These are phyloP conservation scores for Cercis canadensis DNA, from an alignment of 306 rosid species.

Conservation along the genomic window DNA sequence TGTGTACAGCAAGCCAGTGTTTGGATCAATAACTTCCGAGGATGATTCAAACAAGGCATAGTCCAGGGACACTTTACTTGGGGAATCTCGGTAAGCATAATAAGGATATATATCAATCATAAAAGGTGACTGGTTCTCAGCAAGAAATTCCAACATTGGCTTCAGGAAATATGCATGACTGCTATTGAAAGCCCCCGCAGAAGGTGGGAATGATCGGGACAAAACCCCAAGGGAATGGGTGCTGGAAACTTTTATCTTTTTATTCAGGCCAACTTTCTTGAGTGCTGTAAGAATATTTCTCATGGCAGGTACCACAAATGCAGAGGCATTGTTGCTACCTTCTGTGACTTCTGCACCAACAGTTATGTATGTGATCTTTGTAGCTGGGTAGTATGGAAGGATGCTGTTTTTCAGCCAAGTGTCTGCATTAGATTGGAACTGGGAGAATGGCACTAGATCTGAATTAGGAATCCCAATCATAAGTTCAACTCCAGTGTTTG, in stretches of 20 bases:
- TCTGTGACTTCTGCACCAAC: constrained; percentile 97
- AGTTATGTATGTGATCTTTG: constrained; percentile 89
- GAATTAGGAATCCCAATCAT: constrained; percentile 88
- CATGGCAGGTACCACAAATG: constrained; percentile 89
- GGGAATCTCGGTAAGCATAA: constrained; percentile 92
- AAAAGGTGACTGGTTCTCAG: constrained; percentile 91
- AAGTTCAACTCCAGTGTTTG: constrained; percentile 86
- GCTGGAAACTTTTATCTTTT: constrained; percentile 84
- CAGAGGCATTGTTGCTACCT: constrained; percentile 64
- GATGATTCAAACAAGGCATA: constrained; percentile 90
- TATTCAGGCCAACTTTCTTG: constrained; percentile 75
- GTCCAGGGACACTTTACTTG: constrained; percentile 72
- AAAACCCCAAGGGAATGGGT: constrained; percentile 97
- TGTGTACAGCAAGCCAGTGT: constrained; percentile 90
- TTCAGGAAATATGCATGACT: constrained; percentile 84
- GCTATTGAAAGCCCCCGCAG: constrained; percentile 96
- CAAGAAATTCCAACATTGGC: constrained; percentile 94
- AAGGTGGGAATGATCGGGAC: constrained; percentile 96
- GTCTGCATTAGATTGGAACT: constrained; percentile 92
- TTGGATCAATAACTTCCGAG: constrained; percentile 94
- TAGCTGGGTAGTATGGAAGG: constrained; percentile 86
- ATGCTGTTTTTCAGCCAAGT: constrained; percentile 87
- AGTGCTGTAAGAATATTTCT: constrained; percentile 82
- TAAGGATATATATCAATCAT: constrained; percentile 98
- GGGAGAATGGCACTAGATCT: constrained; percentile 85